Base-by-base conservation (phyloP, 2,329 filamentous ascomycete genomes). In the Colletotrichum horii region DNA sequence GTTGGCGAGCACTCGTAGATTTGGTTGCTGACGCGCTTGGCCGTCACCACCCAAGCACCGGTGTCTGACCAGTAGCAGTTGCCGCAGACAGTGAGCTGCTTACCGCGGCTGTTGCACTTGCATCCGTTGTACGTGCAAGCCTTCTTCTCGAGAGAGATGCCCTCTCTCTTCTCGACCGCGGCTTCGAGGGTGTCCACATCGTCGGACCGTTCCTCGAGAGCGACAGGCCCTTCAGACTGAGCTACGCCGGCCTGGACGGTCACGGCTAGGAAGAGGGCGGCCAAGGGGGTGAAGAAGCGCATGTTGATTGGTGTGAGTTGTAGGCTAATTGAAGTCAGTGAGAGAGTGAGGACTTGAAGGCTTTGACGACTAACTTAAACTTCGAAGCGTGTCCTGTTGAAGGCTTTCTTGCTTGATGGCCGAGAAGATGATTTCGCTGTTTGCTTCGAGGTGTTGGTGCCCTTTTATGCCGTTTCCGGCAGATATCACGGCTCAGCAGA, bases 71-170 rank as follows among this genome's bases (percentile, higher is more conserved):
- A 79, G 22, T 71, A 70, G 74, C 79, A 80, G 78, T 77, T 78
- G 74, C 79, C 79, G 69, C 79, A 80, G 70, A 75, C 76, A 12
- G 77, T 78, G 56, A 78, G 67, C 77, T 80, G 79, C 62, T 76
- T 75, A 8, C 77, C 74, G 55, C 77, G 76, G 74, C 75, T 79
- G 72, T 78, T 76, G 71, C 79, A 80, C 66, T 77, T 77, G 78
- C 79, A 80, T 11, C 78, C 77, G 56, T 78, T 80, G 69, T 78
- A 68, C 43, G 58, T 66, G 77, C 79, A 79, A 32, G 77, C 78
- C 11, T 78, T 76, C 64, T 77, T 78, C 34, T 70, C 70, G 3
- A 77, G 32, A 19, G 67, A 12, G 9, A 58, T 32, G 26, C 68
- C 38, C 62, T 66, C 67, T 12, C 66, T 64, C 26, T 30, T 43